Conservation (phyloP, 257 asterid species). For the Solanum neorickii region DNA sequence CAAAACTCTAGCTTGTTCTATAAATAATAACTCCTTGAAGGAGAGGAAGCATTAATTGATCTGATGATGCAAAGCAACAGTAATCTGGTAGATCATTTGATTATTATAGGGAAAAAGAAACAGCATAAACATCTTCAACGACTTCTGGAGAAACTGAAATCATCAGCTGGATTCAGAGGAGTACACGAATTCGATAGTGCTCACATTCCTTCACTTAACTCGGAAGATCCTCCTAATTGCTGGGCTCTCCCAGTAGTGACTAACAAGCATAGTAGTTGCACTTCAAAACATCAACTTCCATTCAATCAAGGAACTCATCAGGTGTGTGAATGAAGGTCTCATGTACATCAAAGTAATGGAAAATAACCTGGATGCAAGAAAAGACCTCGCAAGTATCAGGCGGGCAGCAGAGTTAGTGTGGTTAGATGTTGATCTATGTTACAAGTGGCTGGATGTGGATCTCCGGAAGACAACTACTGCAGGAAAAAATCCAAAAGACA, state of each 20-base stretch:
- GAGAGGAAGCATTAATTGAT: constrained; percentile 58
- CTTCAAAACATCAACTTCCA: constrained; percentile 14
- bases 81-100: constrained; percentile 44
- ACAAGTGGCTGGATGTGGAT: constrained; percentile 59
- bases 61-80: constrained; percentile 40
- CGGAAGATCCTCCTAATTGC: constrained; percentile 55
- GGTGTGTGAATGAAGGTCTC: constrained; percentile 45
- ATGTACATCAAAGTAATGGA: constrained; percentile 37
- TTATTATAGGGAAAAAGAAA: constrained; percentile 40
- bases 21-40: constrained; percentile 30
- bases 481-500: constrained; percentile 23
- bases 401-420: constrained; percentile 61
- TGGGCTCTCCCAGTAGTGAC: constrained; percentile 83
- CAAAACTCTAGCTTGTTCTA: not conserved
- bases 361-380: constrained; percentile 25
- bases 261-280: constrained; percentile 68
- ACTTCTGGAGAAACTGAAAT: constrained; percentile 32
- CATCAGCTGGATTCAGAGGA: constrained; percentile 38
- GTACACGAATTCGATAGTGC: constrained; percentile 44
- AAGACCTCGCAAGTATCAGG: constrained; percentile 26
- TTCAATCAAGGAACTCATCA: constrained; percentile 26
- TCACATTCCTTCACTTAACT: constrained; percentile 36
- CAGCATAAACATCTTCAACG: constrained; percentile 40
- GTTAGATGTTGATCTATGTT: constrained; percentile 51
- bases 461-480: constrained; percentile 27